Percentiles rank a stretch among this genome's conserved stretches.
These are phyloP conservation scores for Darksidea phi DNA, from an alignment of 495 filamentous ascomycete species.

Conservation along the genomic window DNA sequence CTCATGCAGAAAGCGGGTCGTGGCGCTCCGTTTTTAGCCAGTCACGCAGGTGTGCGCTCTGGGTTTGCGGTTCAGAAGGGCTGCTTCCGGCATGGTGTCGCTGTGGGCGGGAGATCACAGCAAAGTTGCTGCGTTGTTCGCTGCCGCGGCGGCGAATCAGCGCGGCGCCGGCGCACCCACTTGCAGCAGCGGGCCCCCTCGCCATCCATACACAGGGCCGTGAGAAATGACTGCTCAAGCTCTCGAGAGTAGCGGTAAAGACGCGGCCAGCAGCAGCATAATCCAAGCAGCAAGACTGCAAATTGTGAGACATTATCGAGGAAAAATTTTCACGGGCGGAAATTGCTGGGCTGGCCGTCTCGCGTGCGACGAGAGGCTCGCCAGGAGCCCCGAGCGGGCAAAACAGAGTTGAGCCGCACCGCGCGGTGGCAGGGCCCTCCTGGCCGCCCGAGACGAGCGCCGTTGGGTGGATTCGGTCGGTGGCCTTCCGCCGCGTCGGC, in stretches of 20 bases:
- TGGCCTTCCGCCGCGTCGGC: constrained; percentile 22
- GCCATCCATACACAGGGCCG: constrained; percentile 11
- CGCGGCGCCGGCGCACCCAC: constrained; percentile 9
- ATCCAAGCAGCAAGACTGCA: constrained; percentile 17
- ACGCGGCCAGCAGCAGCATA: constrained; percentile 25
- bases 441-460: constrained; percentile 8
- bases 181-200: constrained; percentile 25
- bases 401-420: constrained; percentile 37
- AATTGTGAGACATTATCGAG: constrained; percentile 34
- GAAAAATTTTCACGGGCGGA: constrained; percentile 38
- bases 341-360: constrained; percentile 24
- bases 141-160: constrained; percentile 27
- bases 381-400: constrained; percentile 23
- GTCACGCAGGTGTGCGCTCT: constrained; percentile 14
- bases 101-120: constrained; percentile 23
- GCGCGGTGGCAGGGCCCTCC: constrained; percentile 25
- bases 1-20: constrained; percentile 31
- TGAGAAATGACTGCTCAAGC: constrained; percentile 1
- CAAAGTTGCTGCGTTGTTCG: constrained; percentile 33
- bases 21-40: constrained; percentile 32
- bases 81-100: constrained; percentile 18
- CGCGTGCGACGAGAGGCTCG: constrained; percentile 21
- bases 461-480: constrained; percentile 19
- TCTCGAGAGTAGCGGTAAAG: constrained; percentile 34
- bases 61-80: constrained; percentile 11